These are phyloP conservation scores for Gymnopilus junonius DNA, from an alignment of 768 basidiomycete genomes.

Conservation along the genomic window DNA sequence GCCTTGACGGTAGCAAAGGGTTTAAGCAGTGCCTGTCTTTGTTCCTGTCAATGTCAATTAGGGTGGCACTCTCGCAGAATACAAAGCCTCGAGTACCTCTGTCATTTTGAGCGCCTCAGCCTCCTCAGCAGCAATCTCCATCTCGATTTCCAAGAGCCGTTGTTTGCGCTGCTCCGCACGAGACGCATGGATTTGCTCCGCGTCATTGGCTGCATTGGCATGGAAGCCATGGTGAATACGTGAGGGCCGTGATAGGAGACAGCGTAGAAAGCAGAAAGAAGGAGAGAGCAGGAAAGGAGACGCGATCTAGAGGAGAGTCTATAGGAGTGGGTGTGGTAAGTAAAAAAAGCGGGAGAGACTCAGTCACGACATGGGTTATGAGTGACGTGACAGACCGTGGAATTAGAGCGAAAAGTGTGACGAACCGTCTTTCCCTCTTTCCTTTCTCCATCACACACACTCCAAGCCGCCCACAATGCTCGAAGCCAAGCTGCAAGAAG, in stretches of 20 bases:
- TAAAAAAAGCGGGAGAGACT: conserved; percentile 2
- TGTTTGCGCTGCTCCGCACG: conserved; percentile 53
- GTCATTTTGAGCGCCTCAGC: conserved; percentile 61
- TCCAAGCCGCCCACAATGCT: conserved; percentile 57
- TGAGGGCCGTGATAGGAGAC: neutral
- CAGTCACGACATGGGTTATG: neutral
- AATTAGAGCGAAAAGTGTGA: conserved; percentile 34
- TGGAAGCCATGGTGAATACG: neutral
- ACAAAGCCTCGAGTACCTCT: conserved; percentile 42
- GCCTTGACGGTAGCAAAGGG: conserved; percentile 61
- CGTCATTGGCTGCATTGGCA: conserved; percentile 4
- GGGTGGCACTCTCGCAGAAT: neutral
- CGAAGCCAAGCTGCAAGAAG: conserved; percentile 90
- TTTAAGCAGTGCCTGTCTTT: conserved; percentile 38
- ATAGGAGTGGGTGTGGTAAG: neutral
- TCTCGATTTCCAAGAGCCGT: conserved; percentile 51
- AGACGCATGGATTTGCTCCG: conserved; percentile 25
- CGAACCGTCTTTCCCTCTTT: conserved; percentile 25
- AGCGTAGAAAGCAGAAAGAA: neutral
- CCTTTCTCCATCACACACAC: neutral
- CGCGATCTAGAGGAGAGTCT: neutral
- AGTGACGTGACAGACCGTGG: conserved; percentile 28
- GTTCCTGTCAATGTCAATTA: conserved; percentile 35
- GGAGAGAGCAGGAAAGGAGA: neutral
- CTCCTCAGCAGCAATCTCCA: conserved; percentile 57